Percentiles rank a stretch among this genome's conserved stretches.
Evolutionary conservation across 257 asterid genomes (phyloP).

Genomic region (Galeopsis tetrahit): DNA sequence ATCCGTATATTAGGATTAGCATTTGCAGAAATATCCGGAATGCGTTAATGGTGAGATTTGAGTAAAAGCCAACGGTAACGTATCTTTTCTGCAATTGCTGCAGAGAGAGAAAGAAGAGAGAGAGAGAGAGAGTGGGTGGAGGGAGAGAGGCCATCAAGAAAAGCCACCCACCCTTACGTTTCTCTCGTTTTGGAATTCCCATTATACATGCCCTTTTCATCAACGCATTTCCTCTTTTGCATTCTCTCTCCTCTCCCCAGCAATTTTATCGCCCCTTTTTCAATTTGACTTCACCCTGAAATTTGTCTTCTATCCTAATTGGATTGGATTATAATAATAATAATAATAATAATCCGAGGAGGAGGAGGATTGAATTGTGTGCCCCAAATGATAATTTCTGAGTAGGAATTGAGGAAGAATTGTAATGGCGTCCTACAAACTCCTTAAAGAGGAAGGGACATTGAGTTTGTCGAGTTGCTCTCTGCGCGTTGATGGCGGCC

Average conservation of each 20-base stretch:
- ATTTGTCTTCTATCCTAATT: too few species aligned
- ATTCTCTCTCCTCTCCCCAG: slow-evolving; percentile 1
- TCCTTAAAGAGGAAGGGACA: slow-evolving; percentile 37
- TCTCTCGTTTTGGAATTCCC: slow-evolving; percentile 24
- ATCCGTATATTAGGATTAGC: too few species aligned
- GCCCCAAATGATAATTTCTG: not conserved
- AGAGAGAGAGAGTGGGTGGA: slow-evolving; percentile 15
- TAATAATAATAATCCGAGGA: too few species aligned
- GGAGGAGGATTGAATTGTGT: slow-evolving; percentile 6
- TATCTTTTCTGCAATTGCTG: slow-evolving; percentile 35
- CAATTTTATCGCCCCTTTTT: not conserved
- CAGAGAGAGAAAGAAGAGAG: slow-evolving; percentile 18
- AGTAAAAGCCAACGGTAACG: slow-evolving; percentile 33
- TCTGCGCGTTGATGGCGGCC: slow-evolving; percentile 35
- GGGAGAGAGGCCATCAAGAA: slow-evolving; percentile 33
- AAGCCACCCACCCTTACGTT: slow-evolving; percentile 32
- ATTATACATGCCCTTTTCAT: not conserved
- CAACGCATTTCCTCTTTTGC: not conserved
- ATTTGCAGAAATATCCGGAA: slow-evolving; percentile 23
- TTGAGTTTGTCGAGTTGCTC: slow-evolving; percentile 37
- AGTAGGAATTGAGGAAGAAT: slow-evolving; percentile 14
- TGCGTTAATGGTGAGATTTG: slow-evolving; percentile 23
- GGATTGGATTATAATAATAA: too few species aligned
- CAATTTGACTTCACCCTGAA: not conserved
- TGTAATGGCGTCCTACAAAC: slow-evolving; percentile 50